Conservation (phyloP, 257 asterid genomes). For the Jasminum sambac region DNA sequence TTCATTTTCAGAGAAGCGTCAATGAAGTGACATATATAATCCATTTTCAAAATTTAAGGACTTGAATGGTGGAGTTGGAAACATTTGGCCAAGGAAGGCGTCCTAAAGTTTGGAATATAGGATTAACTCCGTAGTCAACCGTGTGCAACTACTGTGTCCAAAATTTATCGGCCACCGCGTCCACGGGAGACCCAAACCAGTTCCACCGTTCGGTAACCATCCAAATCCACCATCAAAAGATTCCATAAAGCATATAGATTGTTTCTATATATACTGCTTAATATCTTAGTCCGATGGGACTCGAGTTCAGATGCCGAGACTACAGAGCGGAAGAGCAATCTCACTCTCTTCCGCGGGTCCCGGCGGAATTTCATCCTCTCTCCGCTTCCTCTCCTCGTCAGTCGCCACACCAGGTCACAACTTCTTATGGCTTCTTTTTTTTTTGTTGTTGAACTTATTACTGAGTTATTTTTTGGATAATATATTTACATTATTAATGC, state of each 20-base stretch:
- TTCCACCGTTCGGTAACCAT: not conserved
- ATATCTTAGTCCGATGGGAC: constrained; percentile 43
- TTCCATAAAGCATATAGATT: not conserved
- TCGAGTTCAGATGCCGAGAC: constrained; percentile 60
- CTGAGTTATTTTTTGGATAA: not conserved
- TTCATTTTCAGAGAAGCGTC: too few relatives aligned
- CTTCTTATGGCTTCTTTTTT: constrained; percentile 8
- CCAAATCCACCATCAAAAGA: not conserved
- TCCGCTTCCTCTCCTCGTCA: constrained; percentile 32
- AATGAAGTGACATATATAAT: too few relatives aligned
- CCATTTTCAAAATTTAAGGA: too few relatives aligned
- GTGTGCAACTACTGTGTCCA: too few relatives aligned
- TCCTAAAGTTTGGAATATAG: too few relatives aligned
- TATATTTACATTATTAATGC: not conserved
- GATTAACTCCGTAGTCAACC: too few relatives aligned
- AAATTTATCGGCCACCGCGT: not conserved
- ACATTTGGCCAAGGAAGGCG: too few relatives aligned
- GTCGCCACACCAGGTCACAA: constrained; percentile 42
- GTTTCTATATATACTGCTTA: not conserved
- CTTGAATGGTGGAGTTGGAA: too few relatives aligned
- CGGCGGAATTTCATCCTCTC: constrained; percentile 63
- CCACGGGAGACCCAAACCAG: not conserved
- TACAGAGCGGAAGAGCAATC: constrained; percentile 49
- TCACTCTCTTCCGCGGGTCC: constrained; percentile 45
- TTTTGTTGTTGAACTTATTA: not conserved